Evolutionary conservation across 148 eudicot genomes (phyloP).

Genomic region (Amaranthus hypochondriacus): DNA sequence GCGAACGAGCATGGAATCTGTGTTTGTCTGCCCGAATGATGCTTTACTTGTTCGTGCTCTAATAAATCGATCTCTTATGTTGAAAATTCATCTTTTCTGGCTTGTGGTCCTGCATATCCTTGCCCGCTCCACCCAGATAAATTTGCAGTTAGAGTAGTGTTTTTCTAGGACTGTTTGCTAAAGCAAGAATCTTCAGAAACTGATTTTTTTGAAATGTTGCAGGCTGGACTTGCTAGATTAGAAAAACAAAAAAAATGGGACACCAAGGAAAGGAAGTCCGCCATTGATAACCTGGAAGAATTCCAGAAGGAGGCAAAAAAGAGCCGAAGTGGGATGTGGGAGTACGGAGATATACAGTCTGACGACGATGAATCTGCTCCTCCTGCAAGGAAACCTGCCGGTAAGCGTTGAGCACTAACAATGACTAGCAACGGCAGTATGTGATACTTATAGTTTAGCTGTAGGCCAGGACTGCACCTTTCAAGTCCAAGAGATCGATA

Average conservation of each 20-base stretch:
- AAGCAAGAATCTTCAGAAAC: background rate
- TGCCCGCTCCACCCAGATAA: background rate
- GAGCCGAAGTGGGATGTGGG: constrained; percentile 73
- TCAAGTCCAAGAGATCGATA: constrained; percentile 12
- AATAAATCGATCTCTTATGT: too few relatives aligned
- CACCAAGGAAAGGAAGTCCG: constrained; percentile 44
- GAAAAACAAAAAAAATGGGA: constrained; percentile 68
- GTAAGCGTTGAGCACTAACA: constrained; percentile 45
- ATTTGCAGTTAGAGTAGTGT: background rate
- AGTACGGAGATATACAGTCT: constrained; percentile 73
- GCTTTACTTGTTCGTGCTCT: too few relatives aligned
- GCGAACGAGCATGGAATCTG: too few relatives aligned
- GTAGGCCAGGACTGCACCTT: constrained; percentile 10
- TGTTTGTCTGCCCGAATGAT: too few relatives aligned
- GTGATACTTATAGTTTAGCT: constrained; percentile 13
- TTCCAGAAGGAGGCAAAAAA: constrained; percentile 62
- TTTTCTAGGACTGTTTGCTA: background rate
- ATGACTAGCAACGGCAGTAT: background rate
- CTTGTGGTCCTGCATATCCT: background rate
- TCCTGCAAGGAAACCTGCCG: constrained; percentile 57
- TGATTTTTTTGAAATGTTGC: constrained; percentile 20
- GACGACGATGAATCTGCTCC: constrained; percentile 77
- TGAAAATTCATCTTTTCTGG: too few relatives aligned
- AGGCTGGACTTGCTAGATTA: constrained; percentile 85
- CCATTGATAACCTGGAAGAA: constrained; percentile 62